Evolutionary conservation across 164 flowering plant genomes (phyloP), one percentile per base, ranked within the genome.

Genomic region (Piper longum): DNA sequence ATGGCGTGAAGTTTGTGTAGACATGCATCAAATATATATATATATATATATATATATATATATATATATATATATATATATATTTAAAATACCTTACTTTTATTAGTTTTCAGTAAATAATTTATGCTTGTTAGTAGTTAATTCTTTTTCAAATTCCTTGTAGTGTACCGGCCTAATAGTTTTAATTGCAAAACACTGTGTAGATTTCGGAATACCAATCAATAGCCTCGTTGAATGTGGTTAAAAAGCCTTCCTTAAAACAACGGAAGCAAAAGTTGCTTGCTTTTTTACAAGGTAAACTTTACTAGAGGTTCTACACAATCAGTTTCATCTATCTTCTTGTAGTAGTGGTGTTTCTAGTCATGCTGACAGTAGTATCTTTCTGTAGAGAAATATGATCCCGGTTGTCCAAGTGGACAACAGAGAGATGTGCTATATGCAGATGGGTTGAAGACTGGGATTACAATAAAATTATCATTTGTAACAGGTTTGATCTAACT

Each of bases 391-490:
- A 85, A 80, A 60, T 89, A 95, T 71, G 93, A 91, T 66, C 97
- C 97, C 60, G 91, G 89, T 61, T 42, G 62, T 78, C 87, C 84
- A 91, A 83, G 83, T 95, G 99, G 99, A 95, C 97, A 58, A 91
- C 96, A 57, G 99, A 95, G 66, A 78, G 99, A 62, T 95, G 97
- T 82, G 99, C 99, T 56, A 81, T 91, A 39, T 95, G 99, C 68
- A 80, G 96, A 80, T 89, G 99, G 97, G 89, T 89, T 74, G 96
- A 88, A 75, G 99, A 95, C 76, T 91, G 96, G 96, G 97, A 95
- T 76, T 85, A 85, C 81, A 95, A 95, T 70, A 95, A 89, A 78
- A 95, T 95, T 61, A 89, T 93, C 56, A 90, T 93, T 67, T 93
- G 98, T 81, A 90, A 74, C 75, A 86, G 98, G 98, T 95, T 65